Conservation (phyloP, 805 yeast species). For the Yamadazyma olivae region DNA sequence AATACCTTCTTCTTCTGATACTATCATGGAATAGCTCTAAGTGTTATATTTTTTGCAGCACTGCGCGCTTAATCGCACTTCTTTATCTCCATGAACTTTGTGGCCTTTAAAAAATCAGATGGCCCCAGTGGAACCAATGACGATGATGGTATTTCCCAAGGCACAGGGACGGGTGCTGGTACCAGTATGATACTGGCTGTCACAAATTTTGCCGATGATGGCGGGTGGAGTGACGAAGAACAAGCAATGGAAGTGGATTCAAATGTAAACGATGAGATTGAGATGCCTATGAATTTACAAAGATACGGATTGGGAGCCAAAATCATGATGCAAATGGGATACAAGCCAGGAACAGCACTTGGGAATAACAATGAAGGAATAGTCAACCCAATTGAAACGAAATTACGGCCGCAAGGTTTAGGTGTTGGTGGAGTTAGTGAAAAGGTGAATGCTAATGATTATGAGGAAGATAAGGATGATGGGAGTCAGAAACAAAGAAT, state of each 20-base stretch:
- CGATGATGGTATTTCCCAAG: neutral
- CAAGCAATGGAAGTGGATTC: neutral
- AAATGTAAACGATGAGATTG: too few species aligned
- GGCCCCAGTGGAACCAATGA: too few species aligned
- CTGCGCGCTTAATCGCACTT: neutral
- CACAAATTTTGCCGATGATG: too few species aligned
- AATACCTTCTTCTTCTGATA: too few species aligned
- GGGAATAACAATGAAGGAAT: slow-evolving; percentile 76
- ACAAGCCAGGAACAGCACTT: slow-evolving; percentile 78
- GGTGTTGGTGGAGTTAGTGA: slow-evolving; percentile 71
- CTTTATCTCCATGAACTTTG: slow-evolving; percentile 7
- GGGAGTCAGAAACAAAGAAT: neutral
- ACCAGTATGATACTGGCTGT: too few species aligned
- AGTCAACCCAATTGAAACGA: slow-evolving; percentile 72
- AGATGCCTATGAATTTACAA: slow-evolving; percentile 5
- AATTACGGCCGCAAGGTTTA: slow-evolving; percentile 58
- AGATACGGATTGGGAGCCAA: slow-evolving; percentile 84
- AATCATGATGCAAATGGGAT: slow-evolving; percentile 82
- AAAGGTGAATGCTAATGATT: slow-evolving; percentile 18
- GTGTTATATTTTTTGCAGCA: too few species aligned
- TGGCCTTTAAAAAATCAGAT: slow-evolving; percentile 4
- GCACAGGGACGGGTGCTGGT: neutral
- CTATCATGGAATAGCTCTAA: too few species aligned
- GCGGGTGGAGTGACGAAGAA: neutral
- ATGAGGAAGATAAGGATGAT: slow-evolving; percentile 5